Evolutionary conservation across 805 yeast species (phyloP), one percentile per base, ranked within the genome.

Genomic region (Komagataella pastoris): DNA sequence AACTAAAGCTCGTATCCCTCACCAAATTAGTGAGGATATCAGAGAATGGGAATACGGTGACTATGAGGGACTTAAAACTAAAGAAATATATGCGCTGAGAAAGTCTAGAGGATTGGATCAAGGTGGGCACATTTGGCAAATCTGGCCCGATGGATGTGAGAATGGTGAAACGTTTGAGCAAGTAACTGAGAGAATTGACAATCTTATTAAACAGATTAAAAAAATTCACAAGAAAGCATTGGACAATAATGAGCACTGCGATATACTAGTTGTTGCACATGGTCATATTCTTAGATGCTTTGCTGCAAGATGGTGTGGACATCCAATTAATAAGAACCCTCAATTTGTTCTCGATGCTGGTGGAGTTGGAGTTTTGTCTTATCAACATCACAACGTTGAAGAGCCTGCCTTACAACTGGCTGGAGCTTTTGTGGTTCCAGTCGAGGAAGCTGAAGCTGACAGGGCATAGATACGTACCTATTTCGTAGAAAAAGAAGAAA

Each of bases 31-130:
- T 55, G 80, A 85, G 49, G 89, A 88, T 59, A 67, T 89, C 49
- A 77, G 93, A 58, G 98, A 91, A 68, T 91, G 97, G 97, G 95
- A 88, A 57, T 91, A 91, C 61, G 98, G 98, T 58, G 93, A 87
- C 61, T 91, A 91, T 65, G 98, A 91, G 71, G 98, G 98, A 4
- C 65, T 81, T 57, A 63, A 75, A 53, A 85, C 96, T 1, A 64
- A 69, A 6, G 79, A 90, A 59, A 88, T 90, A 64, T 68, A 74
- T 47, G 77, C 71, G 12, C 65, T 79, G 57, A 78, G 96, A 63
- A 67, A 68, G 24, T 58, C 67, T 24, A 73, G 82, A 51, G 95
- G 93, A 0, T 66, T 85, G 45, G 77, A 71, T 47, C 70, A 71
- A 3, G 24, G 46, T 23, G 55, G 67, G 10, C 60, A 61, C 6